These are phyloP conservation scores for Lactifluus subvellereus DNA, from an alignment of 768 basidiomycete genomes.

Conservation along the genomic window DNA sequence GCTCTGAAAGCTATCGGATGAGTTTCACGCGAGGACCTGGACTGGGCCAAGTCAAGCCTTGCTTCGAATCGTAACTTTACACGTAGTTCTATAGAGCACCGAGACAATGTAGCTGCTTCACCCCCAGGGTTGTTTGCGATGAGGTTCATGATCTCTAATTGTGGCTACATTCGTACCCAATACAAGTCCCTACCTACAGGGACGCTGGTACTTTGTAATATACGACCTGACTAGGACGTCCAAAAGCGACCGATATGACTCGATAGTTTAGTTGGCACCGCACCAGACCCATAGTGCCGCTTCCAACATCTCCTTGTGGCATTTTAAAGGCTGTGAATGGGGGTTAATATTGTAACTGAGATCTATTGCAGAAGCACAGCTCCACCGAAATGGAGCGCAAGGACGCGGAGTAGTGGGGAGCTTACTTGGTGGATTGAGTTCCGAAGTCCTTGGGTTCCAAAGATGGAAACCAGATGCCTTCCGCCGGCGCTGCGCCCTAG, in stretches of 20 bases:
- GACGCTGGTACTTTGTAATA: background rate
- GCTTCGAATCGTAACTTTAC: background rate
- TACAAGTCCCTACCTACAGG: background rate
- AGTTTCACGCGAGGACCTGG: background rate
- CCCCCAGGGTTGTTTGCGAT: background rate
- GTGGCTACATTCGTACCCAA: background rate
- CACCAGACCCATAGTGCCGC: background rate
- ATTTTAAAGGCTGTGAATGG: background rate
- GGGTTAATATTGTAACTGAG: background rate
- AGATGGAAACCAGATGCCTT: background rate
- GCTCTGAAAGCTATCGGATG: slow-evolving; percentile 12
- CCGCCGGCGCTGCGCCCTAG: too few relatives aligned
- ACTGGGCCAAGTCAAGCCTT: background rate
- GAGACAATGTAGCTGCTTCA: background rate
- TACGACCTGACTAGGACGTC: background rate
- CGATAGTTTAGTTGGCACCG: background rate
- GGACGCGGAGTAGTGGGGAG: background rate
- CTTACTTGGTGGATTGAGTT: background rate
- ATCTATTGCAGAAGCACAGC: background rate
- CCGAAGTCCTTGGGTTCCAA: background rate
- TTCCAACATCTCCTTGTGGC: background rate
- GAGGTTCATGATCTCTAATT: background rate
- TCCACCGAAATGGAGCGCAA: background rate
- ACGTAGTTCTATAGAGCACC: background rate
- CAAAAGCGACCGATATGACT: background rate